These are phyloP conservation scores for Chalaropsis thielavioides DNA, from an alignment of 2,329 filamentous ascomycete species.

Conservation along the genomic window DNA sequence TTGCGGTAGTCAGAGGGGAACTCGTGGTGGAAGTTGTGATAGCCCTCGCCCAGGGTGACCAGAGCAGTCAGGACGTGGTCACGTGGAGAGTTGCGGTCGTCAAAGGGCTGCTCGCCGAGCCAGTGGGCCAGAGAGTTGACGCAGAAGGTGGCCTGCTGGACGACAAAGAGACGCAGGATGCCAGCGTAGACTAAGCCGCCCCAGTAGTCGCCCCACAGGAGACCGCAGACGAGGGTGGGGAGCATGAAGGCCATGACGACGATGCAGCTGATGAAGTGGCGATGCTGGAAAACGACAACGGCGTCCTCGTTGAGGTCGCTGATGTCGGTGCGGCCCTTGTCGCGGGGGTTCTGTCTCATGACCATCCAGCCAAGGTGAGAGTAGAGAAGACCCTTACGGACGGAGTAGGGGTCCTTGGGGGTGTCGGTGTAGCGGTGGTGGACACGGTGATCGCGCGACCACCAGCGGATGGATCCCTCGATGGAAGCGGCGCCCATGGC, in stretches of 20 bases:
- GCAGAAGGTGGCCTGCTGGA: conserved; percentile 86
- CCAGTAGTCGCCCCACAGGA: conserved; percentile 66
- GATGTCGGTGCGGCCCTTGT: conserved; percentile 76
- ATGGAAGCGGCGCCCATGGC: conserved; percentile 70
- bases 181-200: conserved; percentile 77
- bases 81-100: conserved; percentile 81
- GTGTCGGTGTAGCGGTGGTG: conserved; percentile 89
- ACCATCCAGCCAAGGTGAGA: conserved; percentile 76
- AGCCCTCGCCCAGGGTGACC: conserved; percentile 74
- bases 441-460: conserved; percentile 72
- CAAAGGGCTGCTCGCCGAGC: conserved; percentile 84
- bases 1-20: conserved; percentile 90
- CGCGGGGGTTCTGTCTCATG: conserved; percentile 85
- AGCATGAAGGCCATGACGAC: conserved; percentile 63
- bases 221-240: conserved; percentile 59
- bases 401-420: conserved; percentile 81
- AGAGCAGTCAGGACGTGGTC: conserved; percentile 78
- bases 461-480: conserved; percentile 78
- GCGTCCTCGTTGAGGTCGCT: conserved; percentile 76
- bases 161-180: conserved; percentile 75
- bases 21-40: conserved; percentile 94
- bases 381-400: conserved; percentile 76
- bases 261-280: conserved; percentile 69
- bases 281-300: conserved; percentile 77
- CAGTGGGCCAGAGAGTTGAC: conserved; percentile 85